A percentile compares a stretch with the other conserved stretches of the same genome.
Conservation (phyloP, 2,329 filamentous ascomycete species). For the Hymenoscyphus salicellus region DNA sequence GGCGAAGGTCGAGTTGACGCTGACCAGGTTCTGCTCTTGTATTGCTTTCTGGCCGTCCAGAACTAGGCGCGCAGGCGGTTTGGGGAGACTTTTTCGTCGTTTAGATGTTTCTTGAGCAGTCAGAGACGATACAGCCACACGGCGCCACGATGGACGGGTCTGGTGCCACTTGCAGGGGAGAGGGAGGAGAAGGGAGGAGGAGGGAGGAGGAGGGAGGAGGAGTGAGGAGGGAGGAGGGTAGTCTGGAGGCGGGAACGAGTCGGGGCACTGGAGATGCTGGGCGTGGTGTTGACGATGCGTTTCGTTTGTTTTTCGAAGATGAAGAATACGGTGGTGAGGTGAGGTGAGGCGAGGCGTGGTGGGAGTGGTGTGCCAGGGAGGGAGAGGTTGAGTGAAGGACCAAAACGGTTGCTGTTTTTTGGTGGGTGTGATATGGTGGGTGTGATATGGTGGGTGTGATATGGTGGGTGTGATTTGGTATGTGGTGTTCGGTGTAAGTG, state of each 20-base stretch:
- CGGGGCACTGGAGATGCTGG: background rate
- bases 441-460: background rate
- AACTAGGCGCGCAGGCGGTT: background rate
- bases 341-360: background rate
- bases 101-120: background rate
- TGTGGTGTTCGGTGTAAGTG: background rate
- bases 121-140: slow-evolving; percentile 2
- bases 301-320: background rate
- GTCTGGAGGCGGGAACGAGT: background rate
- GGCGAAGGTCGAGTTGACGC: background rate
- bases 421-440: background rate
- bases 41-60: too few species aligned
- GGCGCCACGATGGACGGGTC: background rate
- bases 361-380: background rate
- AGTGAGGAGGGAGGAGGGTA: background rate
- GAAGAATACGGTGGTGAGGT: background rate
- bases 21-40: background rate
- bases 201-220: background rate
- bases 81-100: background rate
- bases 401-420: slow-evolving; percentile 3
- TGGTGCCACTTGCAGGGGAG: background rate
- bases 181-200: background rate
- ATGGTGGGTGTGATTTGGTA: background rate
- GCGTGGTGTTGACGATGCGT: background rate
- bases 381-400: background rate